Conservation (phyloP, 1,284 basidiomycete species). For the Trichosporon ovoides region DNA sequence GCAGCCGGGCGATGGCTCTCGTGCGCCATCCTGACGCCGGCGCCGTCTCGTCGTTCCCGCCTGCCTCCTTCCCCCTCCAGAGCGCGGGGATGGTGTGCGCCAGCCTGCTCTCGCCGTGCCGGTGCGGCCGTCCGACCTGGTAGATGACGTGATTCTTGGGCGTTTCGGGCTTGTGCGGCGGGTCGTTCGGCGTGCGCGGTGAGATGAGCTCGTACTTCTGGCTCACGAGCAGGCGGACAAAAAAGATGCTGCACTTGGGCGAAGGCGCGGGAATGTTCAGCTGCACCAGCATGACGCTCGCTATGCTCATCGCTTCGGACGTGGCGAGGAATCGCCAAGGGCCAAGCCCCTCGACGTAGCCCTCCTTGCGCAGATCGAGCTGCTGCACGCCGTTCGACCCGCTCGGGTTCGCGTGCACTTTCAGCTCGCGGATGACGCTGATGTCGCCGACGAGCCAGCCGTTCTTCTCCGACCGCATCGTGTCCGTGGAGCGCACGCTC, state of each 20-base stretch:
- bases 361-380: conserved; percentile 41
- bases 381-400: conserved; percentile 28
- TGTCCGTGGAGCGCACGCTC: conserved; percentile 10
- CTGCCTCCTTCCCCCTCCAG: conserved; percentile 37
- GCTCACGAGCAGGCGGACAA: conserved; percentile 38
- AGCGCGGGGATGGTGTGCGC: conserved; percentile 29
- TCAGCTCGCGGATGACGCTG: conserved; percentile 27
- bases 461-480: conserved; percentile 22
- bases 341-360: conserved; percentile 42
- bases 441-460: conserved; percentile 45
- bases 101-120: conserved; percentile 28
- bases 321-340: conserved; percentile 39
- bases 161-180: conserved; percentile 30
- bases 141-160: conserved; percentile 37
- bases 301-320: conserved; percentile 44
- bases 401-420: conserved; percentile 43
- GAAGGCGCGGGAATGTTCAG: conserved; percentile 35
- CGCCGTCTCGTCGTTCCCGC: conserved; percentile 17
- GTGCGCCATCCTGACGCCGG: conserved; percentile 28
- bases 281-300: conserved; percentile 35
- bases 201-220: conserved; percentile 40
- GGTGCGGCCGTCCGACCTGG: conserved; percentile 35
- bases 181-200: conserved; percentile 39
- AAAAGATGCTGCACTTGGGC: conserved; percentile 41
- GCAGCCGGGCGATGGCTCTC: conserved; percentile 39